Evolutionary conservation across 2,329 filamentous ascomycete genomes (phyloP).

Genomic region (Paraconiothyrium brasiliense): DNA sequence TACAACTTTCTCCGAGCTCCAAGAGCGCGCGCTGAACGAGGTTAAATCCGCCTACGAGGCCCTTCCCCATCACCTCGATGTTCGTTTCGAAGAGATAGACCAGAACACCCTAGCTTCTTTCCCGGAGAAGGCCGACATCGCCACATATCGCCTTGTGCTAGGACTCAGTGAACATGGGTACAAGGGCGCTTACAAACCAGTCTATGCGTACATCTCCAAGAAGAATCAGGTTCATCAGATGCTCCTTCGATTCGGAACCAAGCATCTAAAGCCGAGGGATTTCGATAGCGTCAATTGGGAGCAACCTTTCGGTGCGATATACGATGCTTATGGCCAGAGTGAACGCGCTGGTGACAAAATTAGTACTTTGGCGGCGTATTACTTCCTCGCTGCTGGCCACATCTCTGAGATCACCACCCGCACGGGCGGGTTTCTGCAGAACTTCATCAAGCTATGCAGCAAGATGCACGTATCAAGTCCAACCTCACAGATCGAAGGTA

Average conservation of each 20-base stretch:
- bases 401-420: slow-evolving; percentile 2
- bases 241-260: background rate
- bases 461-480: background rate
- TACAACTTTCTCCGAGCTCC: background rate
- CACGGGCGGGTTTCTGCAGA: background rate
- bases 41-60: background rate
- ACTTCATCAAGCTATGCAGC: background rate
- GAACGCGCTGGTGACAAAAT: slow-evolving; percentile 6
- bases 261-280: background rate
- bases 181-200: background rate
- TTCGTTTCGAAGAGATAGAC: background rate
- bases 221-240: background rate
- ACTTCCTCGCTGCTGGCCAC: slow-evolving; percentile 14
- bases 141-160: background rate
- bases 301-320: slow-evolving; percentile 8
- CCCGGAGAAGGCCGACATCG: background rate
- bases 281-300: slow-evolving; percentile 2
- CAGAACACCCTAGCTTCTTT: background rate
- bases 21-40: background rate
- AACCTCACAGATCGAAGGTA: too few species aligned
- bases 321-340: background rate
- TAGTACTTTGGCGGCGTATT: slow-evolving; percentile 3
- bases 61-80: background rate
- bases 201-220: slow-evolving; percentile 14
- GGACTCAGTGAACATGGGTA: background rate